A percentile compares a stretch with the other conserved stretches of the same genome.
phyloP scores from a whole-genome alignment of 2,329 filamentous ascomycete species.

The Fusarium mundagurra region DNA sequence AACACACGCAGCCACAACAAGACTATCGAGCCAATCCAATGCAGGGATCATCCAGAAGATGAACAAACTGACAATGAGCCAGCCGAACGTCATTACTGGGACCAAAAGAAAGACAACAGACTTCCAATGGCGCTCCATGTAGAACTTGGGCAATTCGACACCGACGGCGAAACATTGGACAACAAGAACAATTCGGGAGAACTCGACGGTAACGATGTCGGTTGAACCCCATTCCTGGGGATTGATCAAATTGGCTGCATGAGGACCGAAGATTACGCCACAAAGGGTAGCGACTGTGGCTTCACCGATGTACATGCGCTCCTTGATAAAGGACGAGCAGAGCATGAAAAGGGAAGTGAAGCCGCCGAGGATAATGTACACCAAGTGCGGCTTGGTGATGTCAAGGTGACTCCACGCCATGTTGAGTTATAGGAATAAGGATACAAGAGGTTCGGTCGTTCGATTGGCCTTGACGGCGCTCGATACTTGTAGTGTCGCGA shows the following conservation, averaged over 20 bases:
- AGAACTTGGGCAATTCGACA: slow-evolving; percentile 89
- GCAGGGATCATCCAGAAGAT: slow-evolving; percentile 89
- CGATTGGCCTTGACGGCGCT: slow-evolving; percentile 8
- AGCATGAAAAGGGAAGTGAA: slow-evolving; percentile 99
- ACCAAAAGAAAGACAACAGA: slow-evolving; percentile 89
- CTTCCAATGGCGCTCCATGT: slow-evolving; percentile 98
- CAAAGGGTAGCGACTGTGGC: slow-evolving; percentile 91
- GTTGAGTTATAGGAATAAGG: slow-evolving; percentile 16
- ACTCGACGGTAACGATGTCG: slow-evolving; percentile 88
- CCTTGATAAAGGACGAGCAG: slow-evolving; percentile 97
- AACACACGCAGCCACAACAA: slow-evolving; percentile 90
- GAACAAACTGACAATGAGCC: slow-evolving; percentile 91
- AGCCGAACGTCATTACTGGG: slow-evolving; percentile 97
- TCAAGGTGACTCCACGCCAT: slow-evolving; percentile 86
- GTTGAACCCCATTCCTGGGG: slow-evolving; percentile 81
- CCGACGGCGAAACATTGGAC: slow-evolving; percentile 94
- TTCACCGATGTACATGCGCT: slow-evolving; percentile 98
- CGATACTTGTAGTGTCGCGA: slow-evolving; percentile 19
- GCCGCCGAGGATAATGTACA: slow-evolving; percentile 96
- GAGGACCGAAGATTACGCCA: slow-evolving; percentile 88
- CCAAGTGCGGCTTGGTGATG: slow-evolving; percentile 95
- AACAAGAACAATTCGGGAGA: slow-evolving; percentile 88
- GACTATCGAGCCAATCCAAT: slow-evolving; percentile 88
- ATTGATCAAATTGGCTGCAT: slow-evolving; percentile 83
- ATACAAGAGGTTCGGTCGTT: slow-evolving; percentile 10